These are phyloP conservation scores for Reutealis trisperma DNA, from an alignment of 345 rosid species.

Conservation along the genomic window DNA sequence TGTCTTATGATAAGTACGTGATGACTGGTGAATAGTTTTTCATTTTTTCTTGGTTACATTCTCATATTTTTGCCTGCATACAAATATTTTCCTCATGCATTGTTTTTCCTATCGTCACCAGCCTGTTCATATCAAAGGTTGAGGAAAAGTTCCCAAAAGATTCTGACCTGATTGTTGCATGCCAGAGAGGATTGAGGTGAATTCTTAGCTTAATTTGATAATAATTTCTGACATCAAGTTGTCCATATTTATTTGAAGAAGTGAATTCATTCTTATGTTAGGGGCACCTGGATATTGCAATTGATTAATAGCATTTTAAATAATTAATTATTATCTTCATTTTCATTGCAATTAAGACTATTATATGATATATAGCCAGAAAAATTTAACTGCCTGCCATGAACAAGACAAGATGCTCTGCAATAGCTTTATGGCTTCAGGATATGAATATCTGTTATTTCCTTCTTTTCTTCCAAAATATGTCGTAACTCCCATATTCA, in stretches of 20 bases:
- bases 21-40: neutral
- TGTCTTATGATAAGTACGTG: conserved; percentile 67
- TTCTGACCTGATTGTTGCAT: conserved; percentile 77
- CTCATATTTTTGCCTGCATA: conserved; percentile 7
- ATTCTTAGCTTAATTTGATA: conserved; percentile 7
- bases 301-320: neutral
- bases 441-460: neutral
- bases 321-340: neutral
- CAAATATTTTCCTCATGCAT: conserved; percentile 11
- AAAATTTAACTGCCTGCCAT: neutral
- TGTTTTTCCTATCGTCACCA: conserved; percentile 35
- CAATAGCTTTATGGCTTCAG: neutral
- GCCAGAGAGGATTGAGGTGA: conserved; percentile 97
- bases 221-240: neutral
- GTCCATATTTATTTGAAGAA: neutral
- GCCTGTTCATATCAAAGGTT: conserved; percentile 64
- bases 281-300: neutral
- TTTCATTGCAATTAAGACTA: neutral
- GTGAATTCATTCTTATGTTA: neutral
- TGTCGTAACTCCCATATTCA: neutral
- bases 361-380: neutral
- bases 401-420: neutral
- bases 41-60: conserved; percentile 4
- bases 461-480: neutral
- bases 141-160: conserved; percentile 83